phyloP scores from a whole-genome alignment of 192 early-diverging fungal species.

The Chytriomyces hyalinus region DNA sequence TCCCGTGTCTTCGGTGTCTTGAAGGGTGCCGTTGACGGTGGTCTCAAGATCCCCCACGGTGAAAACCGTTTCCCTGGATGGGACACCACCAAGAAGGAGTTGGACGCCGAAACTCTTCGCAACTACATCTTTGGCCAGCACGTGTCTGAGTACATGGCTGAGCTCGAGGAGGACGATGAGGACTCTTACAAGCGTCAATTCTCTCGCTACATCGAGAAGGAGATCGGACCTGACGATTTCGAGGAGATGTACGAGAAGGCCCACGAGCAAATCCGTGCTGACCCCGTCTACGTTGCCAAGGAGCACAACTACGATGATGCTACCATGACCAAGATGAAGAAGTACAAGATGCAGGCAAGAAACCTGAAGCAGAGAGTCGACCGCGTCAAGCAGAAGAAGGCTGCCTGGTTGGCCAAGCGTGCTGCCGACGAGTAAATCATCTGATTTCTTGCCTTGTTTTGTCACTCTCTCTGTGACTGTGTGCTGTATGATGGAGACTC shows the following conservation, averaged over 20 bases:
- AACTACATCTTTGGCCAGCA: slow-evolving; percentile 98
- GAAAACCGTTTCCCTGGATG: slow-evolving; percentile 98
- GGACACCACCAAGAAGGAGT: slow-evolving; percentile 82
- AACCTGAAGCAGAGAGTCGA: slow-evolving; percentile 92
- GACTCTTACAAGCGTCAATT: slow-evolving; percentile 97
- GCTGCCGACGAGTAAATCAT: slow-evolving; percentile 43
- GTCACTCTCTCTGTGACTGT: too few relatives aligned
- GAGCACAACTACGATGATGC: slow-evolving; percentile 63
- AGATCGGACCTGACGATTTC: slow-evolving; percentile 84
- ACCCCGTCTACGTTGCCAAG: slow-evolving; percentile 76
- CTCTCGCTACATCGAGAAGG: slow-evolving; percentile 87
- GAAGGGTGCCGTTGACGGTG: slow-evolving; percentile 99
- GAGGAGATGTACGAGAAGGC: slow-evolving; percentile 94
- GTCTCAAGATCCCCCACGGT: slow-evolving; percentile 93
- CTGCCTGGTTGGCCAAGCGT: slow-evolving; percentile 64
- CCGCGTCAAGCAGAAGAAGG: slow-evolving; percentile 90
- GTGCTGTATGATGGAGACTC: too few relatives aligned
- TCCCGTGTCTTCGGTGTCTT: slow-evolving; percentile 95
- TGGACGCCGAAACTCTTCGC: slow-evolving; percentile 91
- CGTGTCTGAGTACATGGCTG: slow-evolving; percentile 97
- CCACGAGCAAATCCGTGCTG: slow-evolving; percentile 91
- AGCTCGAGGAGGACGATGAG: slow-evolving; percentile 98
- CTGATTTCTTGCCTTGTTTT: too few relatives aligned
- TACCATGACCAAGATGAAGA: slow-evolving; percentile 75
- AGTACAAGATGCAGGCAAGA: slow-evolving; percentile 72